phyloP scores from a whole-genome alignment of 2,329 filamentous ascomycete genomes.

The Nothopassalora personata region DNA sequence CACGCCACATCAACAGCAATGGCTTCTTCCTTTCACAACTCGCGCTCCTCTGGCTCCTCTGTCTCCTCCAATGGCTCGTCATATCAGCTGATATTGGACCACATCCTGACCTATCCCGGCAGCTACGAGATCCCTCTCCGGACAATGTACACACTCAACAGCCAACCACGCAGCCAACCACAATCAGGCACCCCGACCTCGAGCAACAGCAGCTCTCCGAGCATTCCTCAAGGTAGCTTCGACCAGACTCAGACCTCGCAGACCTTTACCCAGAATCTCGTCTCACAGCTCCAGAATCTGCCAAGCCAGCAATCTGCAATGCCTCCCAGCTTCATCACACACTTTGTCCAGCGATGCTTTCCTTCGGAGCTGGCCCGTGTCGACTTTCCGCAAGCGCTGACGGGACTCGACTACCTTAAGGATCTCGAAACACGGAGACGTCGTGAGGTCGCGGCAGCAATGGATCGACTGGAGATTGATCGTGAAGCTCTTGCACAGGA shows the following conservation, averaged over 20 bases:
- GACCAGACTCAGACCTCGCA: conserved; percentile 32
- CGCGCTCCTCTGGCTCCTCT: conserved; percentile 26
- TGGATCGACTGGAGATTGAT: conserved; percentile 50
- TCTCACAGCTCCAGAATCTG: conserved; percentile 53
- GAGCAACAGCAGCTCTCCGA: conserved; percentile 34
- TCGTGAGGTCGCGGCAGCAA: conserved; percentile 52
- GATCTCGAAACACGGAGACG: conserved; percentile 57
- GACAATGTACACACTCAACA: conserved; percentile 64
- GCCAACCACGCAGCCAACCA: conserved; percentile 45
- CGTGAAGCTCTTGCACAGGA: conserved; percentile 45
- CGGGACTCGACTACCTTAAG: conserved; percentile 61
- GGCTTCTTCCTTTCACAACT: conserved; percentile 12
- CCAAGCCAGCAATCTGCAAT: conserved; percentile 57
- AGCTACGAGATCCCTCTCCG: conserved; percentile 62
- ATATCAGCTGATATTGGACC: conserved; percentile 49
- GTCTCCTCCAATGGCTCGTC: conserved; percentile 39
- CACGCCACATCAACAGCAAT: conserved; percentile 3
- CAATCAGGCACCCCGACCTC: conserved; percentile 30
- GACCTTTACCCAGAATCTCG: conserved; percentile 47
- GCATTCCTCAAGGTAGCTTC: conserved; percentile 30
- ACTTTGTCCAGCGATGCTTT: conserved; percentile 57
- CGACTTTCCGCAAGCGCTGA: conserved; percentile 61
- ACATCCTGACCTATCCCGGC: conserved; percentile 56
- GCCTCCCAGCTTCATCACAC: conserved; percentile 58
- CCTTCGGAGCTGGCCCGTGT: conserved; percentile 51